Evolutionary conservation across 2,329 filamentous ascomycete genomes (phyloP).

Genomic region (Phialophora verrucosa): DNA sequence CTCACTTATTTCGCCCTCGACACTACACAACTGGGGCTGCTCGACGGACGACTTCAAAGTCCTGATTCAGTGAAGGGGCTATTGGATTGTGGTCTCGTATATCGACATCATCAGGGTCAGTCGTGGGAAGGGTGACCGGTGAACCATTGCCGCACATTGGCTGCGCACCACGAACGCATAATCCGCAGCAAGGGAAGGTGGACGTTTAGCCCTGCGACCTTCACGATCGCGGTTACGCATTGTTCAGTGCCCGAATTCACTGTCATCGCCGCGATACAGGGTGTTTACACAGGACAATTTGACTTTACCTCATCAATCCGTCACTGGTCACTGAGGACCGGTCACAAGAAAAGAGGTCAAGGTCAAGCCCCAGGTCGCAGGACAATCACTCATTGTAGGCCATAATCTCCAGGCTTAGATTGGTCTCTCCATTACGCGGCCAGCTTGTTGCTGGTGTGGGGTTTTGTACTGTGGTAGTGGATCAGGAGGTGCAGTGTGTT

Average conservation of each 20-base stretch:
- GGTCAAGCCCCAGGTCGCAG: constrained; percentile 1
- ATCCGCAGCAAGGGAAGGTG: constrained; percentile 3
- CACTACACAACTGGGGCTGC: background rate
- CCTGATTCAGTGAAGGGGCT: background rate
- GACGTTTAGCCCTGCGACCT: background rate
- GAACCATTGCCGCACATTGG: background rate
- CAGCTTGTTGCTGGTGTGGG: constrained; percentile 38
- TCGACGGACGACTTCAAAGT: background rate
- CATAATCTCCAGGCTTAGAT: constrained; percentile 42
- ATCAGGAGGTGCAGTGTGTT: constrained; percentile 26
- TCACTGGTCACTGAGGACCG: constrained; percentile 7
- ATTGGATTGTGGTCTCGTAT: background rate
- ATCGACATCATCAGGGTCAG: background rate
- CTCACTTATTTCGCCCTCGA: constrained; percentile 1
- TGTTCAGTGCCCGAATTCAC: background rate
- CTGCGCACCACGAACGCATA: constrained; percentile 5
- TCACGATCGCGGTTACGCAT: background rate
- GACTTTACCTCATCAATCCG: constrained; percentile 4
- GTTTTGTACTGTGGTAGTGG: constrained; percentile 30
- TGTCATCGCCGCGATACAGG: background rate
- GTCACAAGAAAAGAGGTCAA: background rate
- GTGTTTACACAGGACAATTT: background rate
- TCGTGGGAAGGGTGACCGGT: background rate
- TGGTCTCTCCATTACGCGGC: constrained; percentile 27
- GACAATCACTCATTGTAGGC: constrained; percentile 42